phyloP scores from a whole-genome alignment of 257 asterid species.

The Linaria vulgaris region DNA sequence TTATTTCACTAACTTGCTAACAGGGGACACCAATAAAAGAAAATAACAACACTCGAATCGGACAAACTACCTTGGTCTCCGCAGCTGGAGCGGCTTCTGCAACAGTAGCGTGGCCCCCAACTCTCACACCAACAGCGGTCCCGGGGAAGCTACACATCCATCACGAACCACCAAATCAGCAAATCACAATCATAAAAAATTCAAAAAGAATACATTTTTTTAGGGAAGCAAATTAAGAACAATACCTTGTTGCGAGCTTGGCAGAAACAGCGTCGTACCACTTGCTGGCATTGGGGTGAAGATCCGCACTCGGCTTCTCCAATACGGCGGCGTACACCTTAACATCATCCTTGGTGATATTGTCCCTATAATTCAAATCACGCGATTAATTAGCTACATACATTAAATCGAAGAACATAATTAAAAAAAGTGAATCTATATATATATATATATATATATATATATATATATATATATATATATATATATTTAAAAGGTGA shows the following conservation, averaged over 20 bases:
- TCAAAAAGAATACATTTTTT: neutral
- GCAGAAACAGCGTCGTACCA: slow-evolving; percentile 72
- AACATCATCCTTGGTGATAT: slow-evolving; percentile 68
- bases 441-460: too few relatives aligned
- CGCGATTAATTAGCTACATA: neutral
- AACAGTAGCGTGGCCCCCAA: slow-evolving; percentile 44
- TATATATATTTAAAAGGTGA: neutral
- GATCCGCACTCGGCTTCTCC: slow-evolving; percentile 61
- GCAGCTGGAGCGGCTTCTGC: slow-evolving; percentile 56
- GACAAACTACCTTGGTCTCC: slow-evolving; percentile 45
- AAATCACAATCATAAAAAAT: neutral
- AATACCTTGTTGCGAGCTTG: slow-evolving; percentile 64
- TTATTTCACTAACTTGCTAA: neutral
- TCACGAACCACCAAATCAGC: neutral
- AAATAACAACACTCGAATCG: neutral
- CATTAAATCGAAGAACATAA: neutral
- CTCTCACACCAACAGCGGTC: slow-evolving; percentile 70
- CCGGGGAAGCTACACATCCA: slow-evolving; percentile 71
- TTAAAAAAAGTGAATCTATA: too few relatives aligned
- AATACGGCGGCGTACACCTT: slow-evolving; percentile 65
- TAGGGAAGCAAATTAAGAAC: neutral
- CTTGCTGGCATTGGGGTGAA: slow-evolving; percentile 65
- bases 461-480: too few relatives aligned
- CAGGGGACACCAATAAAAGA: neutral
- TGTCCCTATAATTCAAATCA: slow-evolving; percentile 39